Conservation (phyloP, 2,329 filamentous ascomycete genomes). For the Talaromyces sp. region DNA sequence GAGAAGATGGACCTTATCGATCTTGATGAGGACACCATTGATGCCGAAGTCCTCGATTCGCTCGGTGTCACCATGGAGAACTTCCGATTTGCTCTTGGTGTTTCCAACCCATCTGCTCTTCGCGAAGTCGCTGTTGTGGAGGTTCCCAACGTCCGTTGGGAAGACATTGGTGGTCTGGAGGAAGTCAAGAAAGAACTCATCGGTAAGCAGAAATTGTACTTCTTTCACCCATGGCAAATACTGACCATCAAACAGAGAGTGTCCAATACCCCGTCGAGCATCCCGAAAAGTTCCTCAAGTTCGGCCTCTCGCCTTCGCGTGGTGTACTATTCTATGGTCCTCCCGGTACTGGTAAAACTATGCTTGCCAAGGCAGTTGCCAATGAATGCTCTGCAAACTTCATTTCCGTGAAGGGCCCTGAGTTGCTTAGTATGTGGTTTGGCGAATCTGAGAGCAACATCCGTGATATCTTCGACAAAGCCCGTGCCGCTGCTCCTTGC, state of each 20-base stretch:
- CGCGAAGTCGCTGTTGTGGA: conserved; percentile 98
- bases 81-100: conserved; percentile 96
- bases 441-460: conserved; percentile 99
- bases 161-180: conserved; percentile 98
- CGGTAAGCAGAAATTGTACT: conserved; percentile 35
- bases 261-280: conserved; percentile 99
- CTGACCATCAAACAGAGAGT: conserved; percentile 49
- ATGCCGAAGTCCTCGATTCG: conserved; percentile 96
- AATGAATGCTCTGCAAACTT: conserved; percentile 99
- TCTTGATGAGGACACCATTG: conserved; percentile 97
- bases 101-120: conserved; percentile 96
- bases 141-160: conserved; percentile 98
- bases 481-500: conserved; percentile 92
- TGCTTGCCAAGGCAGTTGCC: conserved; percentile 98
- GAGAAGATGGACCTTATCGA: conserved; percentile 99
- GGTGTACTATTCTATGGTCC: conserved; percentile 99
- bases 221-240: background rate
- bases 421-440: conserved; percentile 99
- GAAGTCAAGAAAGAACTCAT: conserved; percentile 99
- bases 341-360: conserved; percentile 99
- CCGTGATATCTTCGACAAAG: conserved; percentile 99
- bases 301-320: conserved; percentile 92
- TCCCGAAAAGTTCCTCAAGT: conserved; percentile 99
- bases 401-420: conserved; percentile 98
- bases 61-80: conserved; percentile 99